Base-by-base conservation (phyloP, 305 asterid genomes). In the Ajuga reptans region DNA sequence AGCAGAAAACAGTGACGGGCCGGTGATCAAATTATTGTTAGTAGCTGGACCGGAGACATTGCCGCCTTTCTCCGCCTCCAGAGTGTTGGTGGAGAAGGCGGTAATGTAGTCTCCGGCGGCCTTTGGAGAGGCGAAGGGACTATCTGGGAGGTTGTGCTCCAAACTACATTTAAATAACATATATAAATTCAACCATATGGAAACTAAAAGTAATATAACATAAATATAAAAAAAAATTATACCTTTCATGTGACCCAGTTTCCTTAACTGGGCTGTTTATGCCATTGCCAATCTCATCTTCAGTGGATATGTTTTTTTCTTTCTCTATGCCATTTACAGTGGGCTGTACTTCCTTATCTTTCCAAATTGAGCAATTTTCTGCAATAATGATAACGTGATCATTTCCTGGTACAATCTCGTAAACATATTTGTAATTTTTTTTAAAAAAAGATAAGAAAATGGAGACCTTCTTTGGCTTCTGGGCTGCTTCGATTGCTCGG, bases 101-200 rank as follows among this genome's bases (percentile, higher is more conserved):
- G 84, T 76, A 43, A 15, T 6, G 10, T 54, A 62, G 46, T 75
- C 82, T 18, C 81, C 80, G 6, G 71, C 41, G 0, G 86, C 85
- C 69, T 85, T 84, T 0, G 89, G 89, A 3, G 92, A 84, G 0
- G 89, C 90, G 37, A 88, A 88, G 31, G 92, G 95, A 33, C 88
- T 88, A 34, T 86, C 92, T 0, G 92, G 95, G 43, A 86, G 90
- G 82, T 83, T 81, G 81, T 88, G 95, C 72, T 86, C 95, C 82
- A 78, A 74, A 71, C 89, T 88, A 60, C 68, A 45, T 60, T 37
- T 14, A 43, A 64, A 52, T 60, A 3, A 1, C 7, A 39, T 3
- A 43, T 11, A 33, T 68, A 15, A 42, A 47, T 31, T 46, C 5
- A 9, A 3, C 11, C 45, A 39, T 39, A 4, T 8, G 42, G 36